Percentiles rank a stretch among this genome's conserved stretches.
These are phyloP conservation scores for Yarrowia deformans DNA, from an alignment of 805 yeast genomes.

Conservation along the genomic window DNA sequence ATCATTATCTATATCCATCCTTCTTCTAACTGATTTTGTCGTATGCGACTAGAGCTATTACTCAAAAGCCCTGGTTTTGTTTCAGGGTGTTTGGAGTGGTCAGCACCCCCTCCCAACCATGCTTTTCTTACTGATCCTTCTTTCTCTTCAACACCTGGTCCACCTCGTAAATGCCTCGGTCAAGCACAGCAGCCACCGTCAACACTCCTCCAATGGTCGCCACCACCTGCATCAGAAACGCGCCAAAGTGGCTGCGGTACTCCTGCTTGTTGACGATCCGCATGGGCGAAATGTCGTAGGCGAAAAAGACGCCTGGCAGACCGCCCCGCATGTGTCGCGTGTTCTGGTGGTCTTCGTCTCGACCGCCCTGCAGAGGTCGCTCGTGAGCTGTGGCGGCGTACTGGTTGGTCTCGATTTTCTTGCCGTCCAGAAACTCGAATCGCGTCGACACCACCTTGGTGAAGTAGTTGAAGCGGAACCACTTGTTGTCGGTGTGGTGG, in stretches of 20 bases:
- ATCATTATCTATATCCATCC: slow-evolving; percentile 48
- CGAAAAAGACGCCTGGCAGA: slow-evolving; percentile 84
- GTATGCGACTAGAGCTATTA: neutral
- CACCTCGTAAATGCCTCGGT: slow-evolving; percentile 87
- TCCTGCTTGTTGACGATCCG: slow-evolving; percentile 86
- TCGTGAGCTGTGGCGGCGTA: slow-evolving; percentile 88
- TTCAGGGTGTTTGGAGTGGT: too few relatives aligned
- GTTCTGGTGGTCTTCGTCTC: slow-evolving; percentile 89
- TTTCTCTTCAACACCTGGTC: slow-evolving; percentile 75
- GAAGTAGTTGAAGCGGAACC: slow-evolving; percentile 75
- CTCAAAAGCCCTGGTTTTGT: too few relatives aligned
- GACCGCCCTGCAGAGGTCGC: slow-evolving; percentile 84
- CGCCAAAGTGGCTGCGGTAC: slow-evolving; percentile 75
- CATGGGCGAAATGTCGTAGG: slow-evolving; percentile 91
- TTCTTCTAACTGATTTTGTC: neutral
- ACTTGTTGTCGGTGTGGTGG: slow-evolving; percentile 57
- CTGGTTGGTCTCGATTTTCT: slow-evolving; percentile 78
- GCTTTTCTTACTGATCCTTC: slow-evolving; percentile 58
- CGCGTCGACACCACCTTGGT: slow-evolving; percentile 91
- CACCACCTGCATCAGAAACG: slow-evolving; percentile 80
- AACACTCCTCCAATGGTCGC: slow-evolving; percentile 93
- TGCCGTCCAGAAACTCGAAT: slow-evolving; percentile 69
- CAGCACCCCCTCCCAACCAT: neutral
- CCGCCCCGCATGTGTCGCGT: slow-evolving; percentile 80
- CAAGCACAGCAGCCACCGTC: slow-evolving; percentile 89